Base-by-base conservation (phyloP, 2,329 filamentous ascomycete genomes). In the Beauveria bassiana region DNA sequence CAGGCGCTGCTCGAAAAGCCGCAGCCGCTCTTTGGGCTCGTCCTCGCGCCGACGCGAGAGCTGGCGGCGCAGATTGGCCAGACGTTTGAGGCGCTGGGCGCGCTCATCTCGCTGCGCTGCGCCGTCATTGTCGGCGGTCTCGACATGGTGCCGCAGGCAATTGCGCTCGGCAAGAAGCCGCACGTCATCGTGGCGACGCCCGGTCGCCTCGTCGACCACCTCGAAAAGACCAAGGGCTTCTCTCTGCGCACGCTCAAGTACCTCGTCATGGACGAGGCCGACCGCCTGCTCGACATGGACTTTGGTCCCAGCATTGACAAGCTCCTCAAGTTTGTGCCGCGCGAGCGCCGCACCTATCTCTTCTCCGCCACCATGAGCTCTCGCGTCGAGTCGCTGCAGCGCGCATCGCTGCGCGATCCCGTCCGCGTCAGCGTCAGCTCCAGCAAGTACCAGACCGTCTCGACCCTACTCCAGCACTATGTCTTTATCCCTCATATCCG, bases 211-310 rank as follows among this genome's bases (percentile, higher is more conserved):
- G 80, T 97, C 5, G 95, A 98, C 69, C 95, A 99, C 68, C 78
- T 98, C 9, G 92, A 98, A 72, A 96, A 96, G 75, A 99, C 95
- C 2, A 97, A 96, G 74, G 93, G 95, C 12, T 98, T 99, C 75
- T 93, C 89, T 1, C 78, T 98, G 54, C 84, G 89, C 34, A 82
- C 83, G 4, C 79, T 97, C 43, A 93, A 93, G 70, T 96, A 93
- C 70, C 79, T 98, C 3, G 93, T 97, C 64, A 92, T 98, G 85
- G 93, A 97, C 70, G 93, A 97, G 77, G 93, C 93, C 26, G 93
- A 98, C 73, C 82, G 93, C 62, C 81, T 98, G 10, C 83, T 98
- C 1, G 95, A 99, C 71, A 87, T 97, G 72, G 93, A 97, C 73
- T 98, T 98, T 67, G 93, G 93, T 0, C 91, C 92, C 2, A 89